Conservation (phyloP, 345 rosid genomes). For the Xanthoceras sorbifolium region DNA sequence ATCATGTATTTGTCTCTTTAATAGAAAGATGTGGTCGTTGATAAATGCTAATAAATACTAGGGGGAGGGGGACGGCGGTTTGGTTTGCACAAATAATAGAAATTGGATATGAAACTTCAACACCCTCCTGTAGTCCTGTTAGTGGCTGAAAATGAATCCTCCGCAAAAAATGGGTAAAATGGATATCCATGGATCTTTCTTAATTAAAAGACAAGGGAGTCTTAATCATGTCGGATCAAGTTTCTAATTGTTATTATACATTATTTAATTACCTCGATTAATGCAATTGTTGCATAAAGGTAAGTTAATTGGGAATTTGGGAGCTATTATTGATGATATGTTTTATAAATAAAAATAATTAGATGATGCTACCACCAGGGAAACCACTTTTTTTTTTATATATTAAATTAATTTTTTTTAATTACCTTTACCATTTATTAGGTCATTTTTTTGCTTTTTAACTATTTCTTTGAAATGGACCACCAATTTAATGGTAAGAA, state of each 20-base stretch:
- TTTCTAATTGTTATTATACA: not conserved
- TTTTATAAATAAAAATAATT: too few species aligned
- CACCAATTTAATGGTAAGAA: too few species aligned
- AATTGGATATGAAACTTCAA: not conserved
- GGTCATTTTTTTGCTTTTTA: too few species aligned
- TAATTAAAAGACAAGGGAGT: conserved; percentile 1
- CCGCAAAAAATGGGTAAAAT: not conserved
- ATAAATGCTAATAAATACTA: too few species aligned
- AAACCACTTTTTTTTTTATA: not conserved
- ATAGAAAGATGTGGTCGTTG: not conserved
- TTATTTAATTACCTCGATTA: not conserved
- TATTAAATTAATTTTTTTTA: too few species aligned
- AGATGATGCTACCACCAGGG: not conserved
- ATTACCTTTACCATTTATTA: too few species aligned
- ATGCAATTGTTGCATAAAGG: not conserved
- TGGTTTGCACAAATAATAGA: too few species aligned
- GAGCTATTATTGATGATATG: not conserved
- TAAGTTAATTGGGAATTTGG: not conserved
- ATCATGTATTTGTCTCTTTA: not conserved
- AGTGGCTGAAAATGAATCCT: conserved; percentile 20
- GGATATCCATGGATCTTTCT: not conserved
- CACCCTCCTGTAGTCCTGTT: too few species aligned
- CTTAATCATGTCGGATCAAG: not conserved
- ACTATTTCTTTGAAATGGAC: not conserved
- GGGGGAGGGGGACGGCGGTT: too few species aligned